Evolutionary conservation across 202 grass and related monocot species (phyloP), one percentile per base, ranked within the genome.

Genomic region (Zoysia matrella): DNA sequence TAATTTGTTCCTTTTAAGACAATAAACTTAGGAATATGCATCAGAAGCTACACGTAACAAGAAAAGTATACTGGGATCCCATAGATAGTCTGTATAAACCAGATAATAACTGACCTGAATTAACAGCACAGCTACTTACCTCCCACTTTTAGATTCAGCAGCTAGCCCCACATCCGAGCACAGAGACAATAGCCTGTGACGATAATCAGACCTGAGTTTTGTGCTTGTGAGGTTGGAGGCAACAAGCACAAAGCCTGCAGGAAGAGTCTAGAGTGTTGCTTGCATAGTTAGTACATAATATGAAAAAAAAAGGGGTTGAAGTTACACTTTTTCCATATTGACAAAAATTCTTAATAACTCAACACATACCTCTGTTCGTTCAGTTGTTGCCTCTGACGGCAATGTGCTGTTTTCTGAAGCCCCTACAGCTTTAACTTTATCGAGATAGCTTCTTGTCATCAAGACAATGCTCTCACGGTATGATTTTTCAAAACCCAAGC

Each of bases 371-470:
- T 99, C 93, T 75, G 85, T 81, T 82, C 96, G 82, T 85, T 99
- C 96, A 61, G 85, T 93, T 77, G 87, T 92, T 74, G 93, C 91
- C 83, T 99, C 96, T 48, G 90, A 75, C 41, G 91, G 91, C 30
- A 87, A 58, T 82, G 80, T 91, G 65, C 86, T 93, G 80, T 88
- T 88, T 84, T 92, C 92, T 83, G 85, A 71, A 69, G 83, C 79
- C 83, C 85, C 96, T 52, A 89, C 80, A 83, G 87, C 88, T 88
- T 95, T 98, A 72, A 93, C 87, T 91, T 98, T 98, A 82, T 95
- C 92, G 40, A 98, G 90, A 80, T 98, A 98, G 80, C 96, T 95
- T 89, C 96, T 98, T 80, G 96, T 98, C 96, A 98, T 98, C 82
- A 98, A 89, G 68, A 98, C 96, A 91, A 95, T 83, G 75, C 92